A percentile compares a stretch with the other conserved stretches of the same genome.
Conservation (phyloP, 2,329 filamentous ascomycete genomes). For the Trichoderma sp. region DNA sequence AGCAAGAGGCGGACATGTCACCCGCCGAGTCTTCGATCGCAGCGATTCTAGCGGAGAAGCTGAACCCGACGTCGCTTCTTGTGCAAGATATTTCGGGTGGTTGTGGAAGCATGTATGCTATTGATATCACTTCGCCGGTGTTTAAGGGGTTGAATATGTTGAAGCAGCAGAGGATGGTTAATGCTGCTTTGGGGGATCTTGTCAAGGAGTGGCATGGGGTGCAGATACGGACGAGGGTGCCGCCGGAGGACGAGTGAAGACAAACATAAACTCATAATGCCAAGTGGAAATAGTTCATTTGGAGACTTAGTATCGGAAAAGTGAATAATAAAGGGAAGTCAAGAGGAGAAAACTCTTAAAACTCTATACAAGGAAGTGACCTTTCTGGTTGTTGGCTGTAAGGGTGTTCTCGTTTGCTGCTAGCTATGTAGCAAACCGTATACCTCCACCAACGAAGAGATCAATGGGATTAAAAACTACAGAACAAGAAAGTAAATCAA, state of each 20-base stretch:
- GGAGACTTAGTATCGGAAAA: too few relatives aligned
- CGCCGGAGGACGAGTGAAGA: slow-evolving; percentile 23
- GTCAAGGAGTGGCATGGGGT: slow-evolving; percentile 82
- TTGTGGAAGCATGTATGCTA: slow-evolving; percentile 84
- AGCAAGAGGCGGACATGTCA: slow-evolving; percentile 33
- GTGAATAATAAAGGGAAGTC: too few relatives aligned
- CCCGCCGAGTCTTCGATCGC: slow-evolving; percentile 59
- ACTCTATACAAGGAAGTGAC: too few relatives aligned
- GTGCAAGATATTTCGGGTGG: slow-evolving; percentile 81
- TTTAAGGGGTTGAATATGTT: slow-evolving; percentile 71
- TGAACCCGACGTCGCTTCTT: slow-evolving; percentile 51
- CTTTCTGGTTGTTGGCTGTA: too few relatives aligned
- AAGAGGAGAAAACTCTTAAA: too few relatives aligned
- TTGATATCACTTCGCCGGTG: slow-evolving; percentile 69
- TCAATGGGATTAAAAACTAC: too few relatives aligned
- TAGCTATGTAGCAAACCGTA: too few relatives aligned
- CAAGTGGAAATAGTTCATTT: too few relatives aligned
- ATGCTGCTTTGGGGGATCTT: slow-evolving; percentile 68
- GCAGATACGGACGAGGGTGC: slow-evolving; percentile 68
- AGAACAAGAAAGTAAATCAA: too few relatives aligned
- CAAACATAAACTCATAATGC: too few relatives aligned
- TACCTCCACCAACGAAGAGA: too few relatives aligned
- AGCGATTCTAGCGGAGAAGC: slow-evolving; percentile 49
- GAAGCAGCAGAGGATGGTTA: slow-evolving; percentile 81
- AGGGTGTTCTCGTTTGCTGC: too few relatives aligned